Percentiles rank a stretch among this genome's conserved stretches.
These are phyloP conservation scores for Kuraishia piskuri DNA, from an alignment of 805 yeast genomes.

Conservation along the genomic window DNA sequence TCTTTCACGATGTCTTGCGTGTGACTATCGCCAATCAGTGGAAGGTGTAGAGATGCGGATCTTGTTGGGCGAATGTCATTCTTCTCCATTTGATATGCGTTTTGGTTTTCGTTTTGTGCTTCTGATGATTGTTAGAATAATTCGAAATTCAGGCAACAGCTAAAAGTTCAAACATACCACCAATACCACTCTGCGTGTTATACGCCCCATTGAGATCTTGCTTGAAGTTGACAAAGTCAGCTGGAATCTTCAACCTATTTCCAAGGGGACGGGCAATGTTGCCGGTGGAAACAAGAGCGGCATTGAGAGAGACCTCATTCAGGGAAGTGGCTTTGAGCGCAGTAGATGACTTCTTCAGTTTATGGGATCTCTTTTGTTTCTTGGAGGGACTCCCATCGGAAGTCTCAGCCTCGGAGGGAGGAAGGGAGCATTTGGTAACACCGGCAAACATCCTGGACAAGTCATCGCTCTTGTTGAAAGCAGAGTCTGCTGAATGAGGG, in stretches of 20 bases:
- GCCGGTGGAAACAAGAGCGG: constrained; percentile 29
- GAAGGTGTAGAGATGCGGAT: neutral
- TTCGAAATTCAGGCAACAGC: no score
- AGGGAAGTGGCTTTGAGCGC: constrained; percentile 6
- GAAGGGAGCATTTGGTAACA: neutral
- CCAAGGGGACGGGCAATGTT: neutral
- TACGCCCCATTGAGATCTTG: no score
- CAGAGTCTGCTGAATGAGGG: neutral
- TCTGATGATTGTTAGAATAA: neutral
- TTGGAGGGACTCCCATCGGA: neutral
- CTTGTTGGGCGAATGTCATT: neutral
- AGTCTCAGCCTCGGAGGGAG: neutral
- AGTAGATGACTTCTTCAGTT: neutral
- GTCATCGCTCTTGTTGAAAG: neutral
- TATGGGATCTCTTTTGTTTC: neutral
- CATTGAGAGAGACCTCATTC: constrained; percentile 28
- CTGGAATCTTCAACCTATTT: neutral
- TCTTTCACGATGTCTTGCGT: neutral
- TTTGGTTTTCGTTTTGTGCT: neutral
- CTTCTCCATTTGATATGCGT: neutral
- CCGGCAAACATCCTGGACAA: neutral
- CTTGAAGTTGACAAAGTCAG: constrained; percentile 2
- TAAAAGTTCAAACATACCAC: no score
- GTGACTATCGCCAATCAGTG: neutral
- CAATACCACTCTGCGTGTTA: no score